Evolutionary conservation across 176 grass and related monocot genomes (phyloP).

Genomic region (Oryza glumipatula): DNA sequence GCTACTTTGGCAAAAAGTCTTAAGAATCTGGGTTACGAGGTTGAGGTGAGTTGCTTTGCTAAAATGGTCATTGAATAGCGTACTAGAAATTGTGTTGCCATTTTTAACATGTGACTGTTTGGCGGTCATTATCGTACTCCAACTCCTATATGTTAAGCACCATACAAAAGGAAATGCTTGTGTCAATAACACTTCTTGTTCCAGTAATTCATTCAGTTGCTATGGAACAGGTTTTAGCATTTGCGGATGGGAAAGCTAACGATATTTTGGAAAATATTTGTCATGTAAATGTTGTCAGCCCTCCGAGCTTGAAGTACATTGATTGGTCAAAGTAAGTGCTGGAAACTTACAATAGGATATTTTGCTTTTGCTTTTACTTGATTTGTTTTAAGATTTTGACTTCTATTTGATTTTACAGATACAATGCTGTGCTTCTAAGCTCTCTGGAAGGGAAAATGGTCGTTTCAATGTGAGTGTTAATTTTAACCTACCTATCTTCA

Average conservation of each 20-base stretch:
- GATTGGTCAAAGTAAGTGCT: conserved; percentile 92
- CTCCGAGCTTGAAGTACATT: conserved; percentile 42
- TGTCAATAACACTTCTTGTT: conserved; percentile 20
- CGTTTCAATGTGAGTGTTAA: conserved; percentile 63
- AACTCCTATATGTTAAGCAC: not conserved
- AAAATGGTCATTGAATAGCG: not conserved
- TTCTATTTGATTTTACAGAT: conserved; percentile 61
- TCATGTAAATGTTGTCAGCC: conserved; percentile 52
- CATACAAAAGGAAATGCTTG: not conserved
- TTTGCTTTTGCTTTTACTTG: conserved; percentile 30
- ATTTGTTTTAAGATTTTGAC: conserved; percentile 18
- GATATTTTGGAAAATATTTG: conserved; percentile 70
- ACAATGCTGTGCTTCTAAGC: conserved; percentile 68
- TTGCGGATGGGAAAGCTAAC: conserved; percentile 58
- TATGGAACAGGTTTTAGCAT: conserved; percentile 67
- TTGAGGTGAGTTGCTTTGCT: conserved; percentile 61
- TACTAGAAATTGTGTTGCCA: not conserved
- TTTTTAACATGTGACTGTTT: not conserved
- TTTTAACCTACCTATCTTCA: conserved; percentile 23
- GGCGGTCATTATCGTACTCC: not conserved
- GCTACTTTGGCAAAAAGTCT: conserved; percentile 72
- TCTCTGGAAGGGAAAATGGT: conserved; percentile 80
- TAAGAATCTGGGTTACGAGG: conserved; percentile 65
- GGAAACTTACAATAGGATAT: conserved; percentile 14
- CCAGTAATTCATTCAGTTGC: conserved; percentile 12